These are phyloP conservation scores for Suillus sp. DNA, from an alignment of 768 basidiomycete species.

Conservation along the genomic window DNA sequence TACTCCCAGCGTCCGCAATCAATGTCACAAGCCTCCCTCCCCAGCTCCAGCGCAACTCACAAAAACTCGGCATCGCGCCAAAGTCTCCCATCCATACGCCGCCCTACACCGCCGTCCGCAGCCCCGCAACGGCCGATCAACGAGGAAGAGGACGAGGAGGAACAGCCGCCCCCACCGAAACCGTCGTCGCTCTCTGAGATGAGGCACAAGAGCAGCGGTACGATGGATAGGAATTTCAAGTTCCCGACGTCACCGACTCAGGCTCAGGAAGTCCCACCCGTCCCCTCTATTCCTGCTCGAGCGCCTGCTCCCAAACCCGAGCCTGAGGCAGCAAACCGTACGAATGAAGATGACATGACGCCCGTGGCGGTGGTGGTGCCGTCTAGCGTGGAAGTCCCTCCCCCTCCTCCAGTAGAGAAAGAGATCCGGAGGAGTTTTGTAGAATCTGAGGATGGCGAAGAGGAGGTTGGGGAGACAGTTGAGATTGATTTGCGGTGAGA, in stretches of 20 bases:
- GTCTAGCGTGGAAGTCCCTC: conserved; percentile 72
- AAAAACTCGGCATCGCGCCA: conserved; percentile 53
- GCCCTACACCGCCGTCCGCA: conserved; percentile 43
- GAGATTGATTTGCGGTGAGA: conserved; percentile 60
- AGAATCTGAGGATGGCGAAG: conserved; percentile 62
- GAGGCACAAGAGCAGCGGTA: conserved; percentile 57
- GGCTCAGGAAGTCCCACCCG: conserved; percentile 16
- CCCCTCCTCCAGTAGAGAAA: conserved; percentile 80
- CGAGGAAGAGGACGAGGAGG: conserved; percentile 37
- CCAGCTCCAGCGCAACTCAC: conserved; percentile 42
- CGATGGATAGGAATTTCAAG: conserved; percentile 78
- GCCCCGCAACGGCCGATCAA: conserved; percentile 43
- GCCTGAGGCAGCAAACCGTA: conserved; percentile 10
- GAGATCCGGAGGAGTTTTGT: conserved; percentile 46
- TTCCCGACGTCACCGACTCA: conserved; percentile 56
- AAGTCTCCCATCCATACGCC: conserved; percentile 65
- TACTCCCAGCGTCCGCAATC: conserved; percentile 61
- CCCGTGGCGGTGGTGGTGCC: conserved; percentile 49
- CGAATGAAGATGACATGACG: conserved; percentile 17
- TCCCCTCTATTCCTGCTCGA: conserved; percentile 20
- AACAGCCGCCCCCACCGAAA: conserved; percentile 30
- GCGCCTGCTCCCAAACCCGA: conserved; percentile 15
- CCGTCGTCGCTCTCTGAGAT: conserved; percentile 15
- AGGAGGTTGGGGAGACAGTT: conserved; percentile 78
- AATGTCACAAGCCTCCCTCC: conserved; percentile 69